These are phyloP conservation scores for Rhizopus sp. DNA, from an alignment of 371 early-diverging fungal species.

Conservation along the genomic window DNA sequence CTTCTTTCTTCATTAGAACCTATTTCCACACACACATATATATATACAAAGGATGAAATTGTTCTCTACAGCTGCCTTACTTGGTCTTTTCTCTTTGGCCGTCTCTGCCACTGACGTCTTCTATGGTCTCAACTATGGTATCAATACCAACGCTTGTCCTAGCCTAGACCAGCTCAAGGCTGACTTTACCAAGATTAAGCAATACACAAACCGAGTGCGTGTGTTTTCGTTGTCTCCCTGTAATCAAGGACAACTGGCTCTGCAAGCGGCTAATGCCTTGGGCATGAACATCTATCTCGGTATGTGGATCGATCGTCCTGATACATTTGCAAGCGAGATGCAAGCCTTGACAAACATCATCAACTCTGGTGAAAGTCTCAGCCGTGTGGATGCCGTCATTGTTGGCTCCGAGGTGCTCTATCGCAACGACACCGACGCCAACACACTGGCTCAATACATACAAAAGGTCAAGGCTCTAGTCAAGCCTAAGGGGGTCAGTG, in stretches of 20 bases:
- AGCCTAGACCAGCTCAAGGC: conserved; percentile 44
- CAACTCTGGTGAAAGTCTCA: conserved; percentile 9
- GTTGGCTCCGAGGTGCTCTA: conserved; percentile 69
- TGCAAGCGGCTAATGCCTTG: conserved; percentile 58
- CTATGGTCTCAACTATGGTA: conserved; percentile 62
- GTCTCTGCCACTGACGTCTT: conserved; percentile 24
- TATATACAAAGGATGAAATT: neutral
- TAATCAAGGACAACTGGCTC: conserved; percentile 58
- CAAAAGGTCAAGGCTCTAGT: conserved; percentile 34
- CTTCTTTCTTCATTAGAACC: too few species aligned
- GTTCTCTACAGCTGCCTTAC: neutral
- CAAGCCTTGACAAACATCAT: conserved; percentile 48
- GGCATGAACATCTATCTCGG: conserved; percentile 62
- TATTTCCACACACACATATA: neutral
- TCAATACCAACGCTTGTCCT: conserved; percentile 56
- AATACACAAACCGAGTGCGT: conserved; percentile 58
- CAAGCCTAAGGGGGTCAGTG: conserved; percentile 33
- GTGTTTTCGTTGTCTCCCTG: conserved; percentile 58
- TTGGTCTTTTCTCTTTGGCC: neutral
- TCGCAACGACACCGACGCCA: conserved; percentile 50
- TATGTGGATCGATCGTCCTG: conserved; percentile 61
- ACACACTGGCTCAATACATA: conserved; percentile 39
- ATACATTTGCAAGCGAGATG: conserved; percentile 50
- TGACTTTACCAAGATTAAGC: conserved; percentile 47
- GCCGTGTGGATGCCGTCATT: conserved; percentile 53